A percentile compares a stretch with the other conserved stretches of the same genome.
Conservation (phyloP, 306 rosid species). For the Vicia sativa region DNA sequence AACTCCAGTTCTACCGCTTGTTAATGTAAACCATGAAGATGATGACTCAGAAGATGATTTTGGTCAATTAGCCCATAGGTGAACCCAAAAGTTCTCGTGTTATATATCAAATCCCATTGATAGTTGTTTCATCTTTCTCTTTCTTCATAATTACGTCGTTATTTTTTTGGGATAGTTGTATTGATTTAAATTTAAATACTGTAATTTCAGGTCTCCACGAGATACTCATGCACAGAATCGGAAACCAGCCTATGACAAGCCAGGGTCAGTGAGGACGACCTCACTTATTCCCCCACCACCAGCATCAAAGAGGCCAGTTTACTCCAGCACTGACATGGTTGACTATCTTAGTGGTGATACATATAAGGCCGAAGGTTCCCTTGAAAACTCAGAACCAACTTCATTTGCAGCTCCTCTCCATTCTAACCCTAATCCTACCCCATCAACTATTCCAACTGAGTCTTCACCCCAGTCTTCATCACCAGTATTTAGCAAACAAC, state of each 20-base stretch:
- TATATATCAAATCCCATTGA: conserved; percentile 8
- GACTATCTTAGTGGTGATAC: conserved; percentile 93
- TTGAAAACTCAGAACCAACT: conserved; percentile 47
- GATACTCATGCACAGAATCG: conserved; percentile 53
- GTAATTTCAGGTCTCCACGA: conserved; percentile 68
- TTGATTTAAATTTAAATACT: conserved; percentile 35
- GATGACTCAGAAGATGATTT: conserved; percentile 87
- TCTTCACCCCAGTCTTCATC: conserved; percentile 53
- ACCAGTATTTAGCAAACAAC: conserved; percentile 50
- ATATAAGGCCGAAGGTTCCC: conserved; percentile 63
- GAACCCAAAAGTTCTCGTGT: conserved; percentile 34
- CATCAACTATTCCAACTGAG: conserved; percentile 39
- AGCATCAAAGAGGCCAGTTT: conserved; percentile 65
- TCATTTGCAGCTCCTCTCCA: conserved; percentile 47
- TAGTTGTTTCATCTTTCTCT: conserved; percentile 22
- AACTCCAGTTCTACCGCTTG: conserved; percentile 64
- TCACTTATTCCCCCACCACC: conserved; percentile 88
- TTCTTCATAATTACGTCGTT: conserved; percentile 16
- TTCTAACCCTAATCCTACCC: conserved; percentile 49
- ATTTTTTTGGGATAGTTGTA: not conserved
- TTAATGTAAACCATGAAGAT: conserved; percentile 80
- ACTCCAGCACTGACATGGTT: conserved; percentile 56
- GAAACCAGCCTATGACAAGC: conserved; percentile 58
- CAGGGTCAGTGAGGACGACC: conserved; percentile 48
- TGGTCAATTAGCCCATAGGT: conserved; percentile 87